Evolutionary conservation across 1,284 basidiomycete genomes (phyloP).

Genomic region (Austroboletus rostrupii): DNA sequence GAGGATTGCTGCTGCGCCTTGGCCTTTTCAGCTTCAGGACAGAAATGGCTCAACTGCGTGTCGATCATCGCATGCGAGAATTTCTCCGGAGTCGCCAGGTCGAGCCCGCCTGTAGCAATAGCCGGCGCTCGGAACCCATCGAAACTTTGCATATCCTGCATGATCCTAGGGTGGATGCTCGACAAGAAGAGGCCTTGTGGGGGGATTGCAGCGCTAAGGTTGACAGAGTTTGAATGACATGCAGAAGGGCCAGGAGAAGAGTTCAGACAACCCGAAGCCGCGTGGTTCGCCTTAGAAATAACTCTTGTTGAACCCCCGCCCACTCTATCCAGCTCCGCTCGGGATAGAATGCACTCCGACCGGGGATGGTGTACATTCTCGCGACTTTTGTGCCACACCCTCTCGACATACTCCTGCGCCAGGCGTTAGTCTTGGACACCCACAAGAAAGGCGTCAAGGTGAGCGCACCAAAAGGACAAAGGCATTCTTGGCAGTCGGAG

Average conservation of each 20-base stretch:
- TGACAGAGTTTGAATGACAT: no score
- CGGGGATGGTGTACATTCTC: conserved; percentile 40
- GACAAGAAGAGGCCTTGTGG: not conserved
- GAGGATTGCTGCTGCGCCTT: conserved; percentile 9
- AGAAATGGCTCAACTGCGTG: conserved; percentile 24
- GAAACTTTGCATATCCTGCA: conserved; percentile 37
- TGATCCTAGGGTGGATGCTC: conserved; percentile 41
- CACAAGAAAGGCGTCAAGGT: not conserved
- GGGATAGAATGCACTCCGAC: conserved; percentile 28
- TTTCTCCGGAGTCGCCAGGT: conserved; percentile 16
- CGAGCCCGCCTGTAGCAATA: conserved; percentile 4
- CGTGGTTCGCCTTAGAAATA: conserved; percentile 25
- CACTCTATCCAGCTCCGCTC: conserved; percentile 57
- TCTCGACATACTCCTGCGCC: conserved; percentile 45
- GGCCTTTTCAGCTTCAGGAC: conserved; percentile 16
- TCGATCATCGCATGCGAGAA: conserved; percentile 28
- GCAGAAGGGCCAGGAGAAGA: not conserved
- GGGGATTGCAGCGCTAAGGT: no score
- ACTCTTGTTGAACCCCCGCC: conserved; percentile 55
- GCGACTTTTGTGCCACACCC: conserved; percentile 49
- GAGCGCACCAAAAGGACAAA: conserved; percentile 46
- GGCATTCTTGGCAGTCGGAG: conserved; percentile 43
- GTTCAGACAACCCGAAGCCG: not conserved
- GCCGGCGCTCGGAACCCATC: conserved; percentile 37
- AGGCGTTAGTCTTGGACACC: not conserved